phyloP scores from a whole-genome alignment of 805 yeast genomes.

The Wickerhamomyces sydowiorum region DNA sequence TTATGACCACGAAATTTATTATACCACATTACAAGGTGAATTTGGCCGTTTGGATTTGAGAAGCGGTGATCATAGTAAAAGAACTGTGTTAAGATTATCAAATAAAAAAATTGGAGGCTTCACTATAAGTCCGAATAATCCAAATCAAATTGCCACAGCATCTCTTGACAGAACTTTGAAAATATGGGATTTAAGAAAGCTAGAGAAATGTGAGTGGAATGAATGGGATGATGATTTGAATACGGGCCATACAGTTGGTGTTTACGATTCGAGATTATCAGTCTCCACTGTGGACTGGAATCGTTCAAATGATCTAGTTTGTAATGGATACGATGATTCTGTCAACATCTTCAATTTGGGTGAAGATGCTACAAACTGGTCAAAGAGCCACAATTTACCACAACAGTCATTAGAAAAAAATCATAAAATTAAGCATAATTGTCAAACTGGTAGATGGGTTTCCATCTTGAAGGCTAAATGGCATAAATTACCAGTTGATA shows the following conservation, averaged over 20 bases:
- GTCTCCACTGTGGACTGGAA: constrained; percentile 77
- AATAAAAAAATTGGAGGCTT: constrained; percentile 94
- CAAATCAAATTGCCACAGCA: constrained; percentile 73
- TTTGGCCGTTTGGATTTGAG: constrained; percentile 73
- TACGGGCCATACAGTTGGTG: constrained; percentile 37
- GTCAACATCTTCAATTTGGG: constrained; percentile 64
- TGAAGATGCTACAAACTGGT: constrained; percentile 16
- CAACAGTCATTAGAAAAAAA: constrained; percentile 46
- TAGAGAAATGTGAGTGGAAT: constrained; percentile 47
- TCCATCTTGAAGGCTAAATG: constrained; percentile 84
- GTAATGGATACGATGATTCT: constrained; percentile 91
- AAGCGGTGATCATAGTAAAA: constrained; percentile 29
- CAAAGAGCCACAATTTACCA: constrained; percentile 10
- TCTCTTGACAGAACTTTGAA: constrained; percentile 82
- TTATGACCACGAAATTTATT: constrained; percentile 52
- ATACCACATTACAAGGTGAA: constrained; percentile 77
- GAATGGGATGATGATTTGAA: constrained; percentile 40
- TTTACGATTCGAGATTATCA: constrained; percentile 70
- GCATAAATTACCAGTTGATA: constrained; percentile 70
- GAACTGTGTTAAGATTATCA: constrained; percentile 45
- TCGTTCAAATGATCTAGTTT: constrained; percentile 61
- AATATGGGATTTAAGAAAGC: constrained; percentile 78
- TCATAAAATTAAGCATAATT: constrained; percentile 72
- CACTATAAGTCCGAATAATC: constrained; percentile 62
- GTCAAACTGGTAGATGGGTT: constrained; percentile 98